Conservation (phyloP, 768 basidiomycete species). For the Peribolospora kevripleyi region DNA sequence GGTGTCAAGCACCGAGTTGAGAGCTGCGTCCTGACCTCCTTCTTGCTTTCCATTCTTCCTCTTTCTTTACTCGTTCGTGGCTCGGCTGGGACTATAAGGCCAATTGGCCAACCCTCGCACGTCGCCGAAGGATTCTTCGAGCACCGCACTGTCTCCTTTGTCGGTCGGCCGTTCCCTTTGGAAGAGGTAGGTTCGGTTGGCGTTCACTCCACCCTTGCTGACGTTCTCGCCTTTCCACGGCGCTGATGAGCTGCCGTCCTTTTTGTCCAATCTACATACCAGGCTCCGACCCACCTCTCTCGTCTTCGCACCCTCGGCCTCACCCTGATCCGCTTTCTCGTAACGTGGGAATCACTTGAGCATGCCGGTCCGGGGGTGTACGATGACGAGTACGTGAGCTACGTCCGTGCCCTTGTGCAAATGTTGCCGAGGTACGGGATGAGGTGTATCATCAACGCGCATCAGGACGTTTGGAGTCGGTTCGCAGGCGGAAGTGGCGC, state of each 20-base stretch:
- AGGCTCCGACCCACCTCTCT: constrained; percentile 4
- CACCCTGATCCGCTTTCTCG: constrained; percentile 31
- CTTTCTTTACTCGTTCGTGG: background rate
- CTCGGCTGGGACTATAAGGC: background rate
- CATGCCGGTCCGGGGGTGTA: constrained; percentile 79
- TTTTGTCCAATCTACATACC: background rate
- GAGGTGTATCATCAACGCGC: constrained; percentile 49
- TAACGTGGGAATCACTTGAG: constrained; percentile 94
- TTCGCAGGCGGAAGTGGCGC: too few species aligned
- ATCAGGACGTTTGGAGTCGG: constrained; percentile 32
- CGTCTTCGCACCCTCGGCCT: constrained; percentile 9
- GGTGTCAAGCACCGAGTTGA: too few species aligned
- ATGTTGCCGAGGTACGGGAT: constrained; percentile 49
- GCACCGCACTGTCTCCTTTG: constrained; percentile 50
- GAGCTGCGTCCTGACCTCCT: too few species aligned
- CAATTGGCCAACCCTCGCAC: constrained; percentile 18
- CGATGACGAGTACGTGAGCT: constrained; percentile 57
- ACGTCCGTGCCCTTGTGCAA: constrained; percentile 43
- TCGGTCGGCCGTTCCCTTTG: constrained; percentile 73
- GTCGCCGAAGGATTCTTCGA: constrained; percentile 44
- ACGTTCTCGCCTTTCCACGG: background rate
- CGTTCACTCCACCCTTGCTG: background rate
- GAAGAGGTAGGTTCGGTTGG: constrained; percentile 61
- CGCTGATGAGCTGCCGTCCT: too few species aligned
- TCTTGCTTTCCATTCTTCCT: too few species aligned